These are phyloP conservation scores for slime mould (Dictyostelium discoideum) DNA, from an alignment of 78 protist species.

Conservation along the genomic window DNA sequence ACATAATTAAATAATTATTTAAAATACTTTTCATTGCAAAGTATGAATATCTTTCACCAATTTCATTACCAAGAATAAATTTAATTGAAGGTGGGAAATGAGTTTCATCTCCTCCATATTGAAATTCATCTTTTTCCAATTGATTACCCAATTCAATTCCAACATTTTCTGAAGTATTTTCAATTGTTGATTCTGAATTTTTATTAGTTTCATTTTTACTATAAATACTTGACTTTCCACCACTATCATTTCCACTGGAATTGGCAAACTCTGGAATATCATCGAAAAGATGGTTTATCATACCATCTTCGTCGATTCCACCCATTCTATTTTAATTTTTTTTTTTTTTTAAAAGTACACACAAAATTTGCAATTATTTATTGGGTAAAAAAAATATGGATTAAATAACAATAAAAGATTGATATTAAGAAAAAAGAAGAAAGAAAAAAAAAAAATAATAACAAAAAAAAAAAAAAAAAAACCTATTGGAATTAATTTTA, in stretches of 20 bases:
- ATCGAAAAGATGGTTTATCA: not conserved
- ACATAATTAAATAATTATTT: slow-evolving; percentile 59
- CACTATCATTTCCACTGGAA: not conserved
- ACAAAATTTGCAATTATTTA: no score
- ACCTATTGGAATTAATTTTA: not conserved
- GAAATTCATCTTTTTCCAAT: not conserved
- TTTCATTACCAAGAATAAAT: slow-evolving; percentile 80
- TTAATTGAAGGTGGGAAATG: slow-evolving; percentile 36
- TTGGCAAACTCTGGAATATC: not conserved
- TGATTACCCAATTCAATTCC: not conserved
- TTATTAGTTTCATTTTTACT: not conserved
- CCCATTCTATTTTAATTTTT: not conserved
- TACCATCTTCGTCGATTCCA: slow-evolving; percentile 10
- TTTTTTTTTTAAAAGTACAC: not conserved
- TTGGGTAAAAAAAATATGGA: no score
- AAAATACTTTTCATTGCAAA: slow-evolving; percentile 71
- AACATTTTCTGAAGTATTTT: not conserved
- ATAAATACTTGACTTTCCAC: not conserved
- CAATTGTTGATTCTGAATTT: not conserved
- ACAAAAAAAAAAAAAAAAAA: not conserved
- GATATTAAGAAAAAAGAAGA: no score
- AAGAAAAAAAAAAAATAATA: no score
- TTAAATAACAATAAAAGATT: no score
- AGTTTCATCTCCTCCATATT: not conserved
- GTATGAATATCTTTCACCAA: slow-evolving; percentile 73